phyloP scores from a whole-genome alignment of 768 basidiomycete genomes.

The Lactarius hengduanensis region DNA sequence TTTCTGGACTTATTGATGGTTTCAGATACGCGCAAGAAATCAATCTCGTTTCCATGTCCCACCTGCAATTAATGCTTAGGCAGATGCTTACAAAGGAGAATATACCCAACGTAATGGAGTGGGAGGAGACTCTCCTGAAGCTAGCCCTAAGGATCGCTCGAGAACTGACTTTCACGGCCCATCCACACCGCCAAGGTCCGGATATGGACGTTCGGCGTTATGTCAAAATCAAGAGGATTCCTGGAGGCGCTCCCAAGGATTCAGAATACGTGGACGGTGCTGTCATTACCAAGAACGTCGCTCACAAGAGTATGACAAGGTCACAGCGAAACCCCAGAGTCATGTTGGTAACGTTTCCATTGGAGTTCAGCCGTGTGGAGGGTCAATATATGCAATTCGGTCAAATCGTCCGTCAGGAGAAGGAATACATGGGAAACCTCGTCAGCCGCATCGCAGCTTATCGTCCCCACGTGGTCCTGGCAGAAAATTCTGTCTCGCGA shows the following conservation, averaged over 20 bases:
- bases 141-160: conserved; percentile 84
- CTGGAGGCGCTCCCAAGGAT: conserved; percentile 87
- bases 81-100: conserved; percentile 85
- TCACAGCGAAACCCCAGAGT: conserved; percentile 82
- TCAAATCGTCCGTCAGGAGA: conserved; percentile 88
- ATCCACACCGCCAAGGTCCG: conserved; percentile 75
- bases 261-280: conserved; percentile 97
- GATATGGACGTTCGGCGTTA: conserved; percentile 94
- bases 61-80: conserved; percentile 85
- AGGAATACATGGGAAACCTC: conserved; percentile 86
- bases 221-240: conserved; percentile 98
- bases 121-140: conserved; percentile 82
- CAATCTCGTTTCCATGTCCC: conserved; percentile 82
- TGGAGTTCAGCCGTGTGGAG: conserved; percentile 90
- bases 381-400: conserved; percentile 93
- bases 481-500: conserved; percentile 87
- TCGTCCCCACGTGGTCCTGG: conserved; percentile 89
- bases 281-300: conserved; percentile 97
- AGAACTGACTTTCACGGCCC: conserved; percentile 74
- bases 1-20: neutral
- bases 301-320: conserved; percentile 92
- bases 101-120: conserved; percentile 80
- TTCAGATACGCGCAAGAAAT: conserved; percentile 78
- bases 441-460: conserved; percentile 87
- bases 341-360: conserved; percentile 94